Evolutionary conservation across 768 basidiomycete genomes (phyloP).

Genomic region (Cubamyces sp.): DNA sequence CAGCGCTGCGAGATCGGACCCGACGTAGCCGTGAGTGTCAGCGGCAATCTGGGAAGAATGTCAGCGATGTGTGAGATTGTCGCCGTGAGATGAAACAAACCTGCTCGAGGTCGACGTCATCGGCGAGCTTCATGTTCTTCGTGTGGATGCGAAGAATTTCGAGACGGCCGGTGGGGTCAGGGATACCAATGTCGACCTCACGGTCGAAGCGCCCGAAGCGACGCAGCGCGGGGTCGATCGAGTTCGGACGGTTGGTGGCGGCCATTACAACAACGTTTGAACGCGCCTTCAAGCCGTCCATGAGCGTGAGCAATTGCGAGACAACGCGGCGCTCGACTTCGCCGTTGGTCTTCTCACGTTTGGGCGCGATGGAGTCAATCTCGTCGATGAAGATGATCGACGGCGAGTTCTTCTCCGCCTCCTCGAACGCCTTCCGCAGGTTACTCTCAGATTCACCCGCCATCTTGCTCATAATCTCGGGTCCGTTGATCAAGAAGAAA

Average conservation of each 20-base stretch:
- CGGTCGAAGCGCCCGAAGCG: constrained; percentile 99
- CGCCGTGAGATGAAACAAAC: constrained; percentile 40
- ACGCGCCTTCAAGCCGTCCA: constrained; percentile 98
- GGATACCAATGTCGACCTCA: constrained; percentile 99
- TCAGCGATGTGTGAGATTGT: constrained; percentile 13
- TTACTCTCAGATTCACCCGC: constrained; percentile 98
- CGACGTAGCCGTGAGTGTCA: constrained; percentile 99
- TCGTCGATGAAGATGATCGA: constrained; percentile 99
- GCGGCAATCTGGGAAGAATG: constrained; percentile 80
- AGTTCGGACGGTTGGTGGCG: constrained; percentile 98
- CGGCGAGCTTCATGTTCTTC: constrained; percentile 98
- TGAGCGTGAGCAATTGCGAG: constrained; percentile 96
- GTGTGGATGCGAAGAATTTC: constrained; percentile 99
- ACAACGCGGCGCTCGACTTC: constrained; percentile 99
- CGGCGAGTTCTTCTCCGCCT: constrained; percentile 99
- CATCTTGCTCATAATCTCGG: constrained; percentile 99
- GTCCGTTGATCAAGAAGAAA: constrained; percentile 99
- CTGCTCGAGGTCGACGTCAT: constrained; percentile 98
- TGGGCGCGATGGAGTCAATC: constrained; percentile 98
- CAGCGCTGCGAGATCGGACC: constrained; percentile 95
- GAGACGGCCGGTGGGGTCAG: constrained; percentile 97
- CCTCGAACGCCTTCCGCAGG: constrained; percentile 97
- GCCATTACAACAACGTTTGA: constrained; percentile 99
- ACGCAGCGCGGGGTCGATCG: constrained; percentile 97
- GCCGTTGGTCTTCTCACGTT: constrained; percentile 99